A percentile compares a stretch with the other conserved stretches of the same genome.
phyloP scores from a whole-genome alignment of 2,329 filamentous ascomycete genomes.

The Rosellinia necatrix region DNA sequence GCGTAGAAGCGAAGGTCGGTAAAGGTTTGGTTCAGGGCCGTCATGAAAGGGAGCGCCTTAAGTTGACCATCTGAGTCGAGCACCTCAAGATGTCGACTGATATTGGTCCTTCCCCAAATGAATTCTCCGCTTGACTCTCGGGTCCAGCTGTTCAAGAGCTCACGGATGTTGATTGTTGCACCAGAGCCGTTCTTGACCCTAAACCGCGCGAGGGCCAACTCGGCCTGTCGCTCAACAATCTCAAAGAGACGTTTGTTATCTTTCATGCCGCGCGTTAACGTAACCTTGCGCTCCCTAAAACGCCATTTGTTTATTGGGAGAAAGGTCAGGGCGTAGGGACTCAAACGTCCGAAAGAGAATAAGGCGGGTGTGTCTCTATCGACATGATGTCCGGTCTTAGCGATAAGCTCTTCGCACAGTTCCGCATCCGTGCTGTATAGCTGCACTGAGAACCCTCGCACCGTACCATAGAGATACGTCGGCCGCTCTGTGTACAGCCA shows the following conservation, averaged over 20 bases:
- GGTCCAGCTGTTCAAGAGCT: slow-evolving; percentile 4
- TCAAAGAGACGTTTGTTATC: slow-evolving; percentile 2
- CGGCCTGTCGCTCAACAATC: neutral
- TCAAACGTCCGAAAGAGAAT: slow-evolving; percentile 7
- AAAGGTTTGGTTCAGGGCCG: slow-evolving; percentile 3
- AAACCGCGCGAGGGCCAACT: neutral
- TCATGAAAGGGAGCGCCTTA: slow-evolving; percentile 2
- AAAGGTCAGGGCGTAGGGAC: slow-evolving; percentile 4
- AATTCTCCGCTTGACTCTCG: slow-evolving; percentile 6
- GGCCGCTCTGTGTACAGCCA: slow-evolving; percentile 1
- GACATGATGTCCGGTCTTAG: neutral
- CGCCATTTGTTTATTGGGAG: slow-evolving; percentile 6
- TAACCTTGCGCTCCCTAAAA: slow-evolving; percentile 6
- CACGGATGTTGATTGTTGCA: slow-evolving; percentile 2
- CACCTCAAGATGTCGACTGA: neutral
- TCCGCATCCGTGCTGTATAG: slow-evolving; percentile 2
- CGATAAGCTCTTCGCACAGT: neutral
- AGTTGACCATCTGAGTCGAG: neutral
- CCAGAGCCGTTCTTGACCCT: slow-evolving; percentile 3
- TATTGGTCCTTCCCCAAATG: slow-evolving; percentile 3
- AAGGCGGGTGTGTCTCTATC: slow-evolving; percentile 3
- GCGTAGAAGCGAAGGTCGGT: slow-evolving; percentile 3
- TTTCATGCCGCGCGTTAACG: slow-evolving; percentile 1
- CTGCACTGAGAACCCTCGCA: slow-evolving; percentile 1
- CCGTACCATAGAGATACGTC: neutral